phyloP scores from a whole-genome alignment of 768 basidiomycete species.

The Kwoniella shandongensis region DNA sequence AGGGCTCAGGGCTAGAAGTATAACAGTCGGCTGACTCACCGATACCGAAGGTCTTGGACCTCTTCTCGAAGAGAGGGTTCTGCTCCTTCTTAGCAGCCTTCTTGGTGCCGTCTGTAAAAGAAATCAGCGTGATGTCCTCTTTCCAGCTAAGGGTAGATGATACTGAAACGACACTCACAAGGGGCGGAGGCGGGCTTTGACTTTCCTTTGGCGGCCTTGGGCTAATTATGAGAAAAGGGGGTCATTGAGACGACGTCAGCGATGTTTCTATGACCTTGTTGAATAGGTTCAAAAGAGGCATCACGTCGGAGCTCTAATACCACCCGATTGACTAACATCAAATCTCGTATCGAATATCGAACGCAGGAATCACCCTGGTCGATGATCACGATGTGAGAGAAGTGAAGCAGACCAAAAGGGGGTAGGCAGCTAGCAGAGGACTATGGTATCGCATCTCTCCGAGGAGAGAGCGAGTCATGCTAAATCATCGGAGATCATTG shows the following conservation, averaged over 20 bases:
- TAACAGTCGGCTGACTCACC: constrained; percentile 59
- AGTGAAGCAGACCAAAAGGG: constrained; percentile 2
- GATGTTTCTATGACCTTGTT: constrained; percentile 17
- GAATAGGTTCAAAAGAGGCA: constrained; percentile 24
- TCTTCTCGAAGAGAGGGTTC: constrained; percentile 93
- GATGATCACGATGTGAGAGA: too few species aligned
- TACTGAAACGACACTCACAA: constrained; percentile 39
- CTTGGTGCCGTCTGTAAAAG: constrained; percentile 58
- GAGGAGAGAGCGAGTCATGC: neutral
- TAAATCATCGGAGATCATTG: constrained; percentile 4
- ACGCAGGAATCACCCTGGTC: constrained; percentile 34
- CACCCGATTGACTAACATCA: neutral
- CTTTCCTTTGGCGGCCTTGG: constrained; percentile 55
- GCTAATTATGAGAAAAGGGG: constrained; percentile 42
- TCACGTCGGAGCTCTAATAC: constrained; percentile 50
- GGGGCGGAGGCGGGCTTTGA: constrained; percentile 54
- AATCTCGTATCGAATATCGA: neutral
- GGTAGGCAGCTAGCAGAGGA: constrained; percentile 5
- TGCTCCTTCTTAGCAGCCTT: constrained; percentile 69
- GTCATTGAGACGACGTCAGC: constrained; percentile 54
- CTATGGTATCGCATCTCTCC: neutral
- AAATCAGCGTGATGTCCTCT: neutral
- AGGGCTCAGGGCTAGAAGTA: neutral
- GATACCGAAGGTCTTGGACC: constrained; percentile 90
- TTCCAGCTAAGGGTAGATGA: neutral